phyloP scores from a whole-genome alignment of 441 rosid genomes.

The Syzygium syzygioides region DNA sequence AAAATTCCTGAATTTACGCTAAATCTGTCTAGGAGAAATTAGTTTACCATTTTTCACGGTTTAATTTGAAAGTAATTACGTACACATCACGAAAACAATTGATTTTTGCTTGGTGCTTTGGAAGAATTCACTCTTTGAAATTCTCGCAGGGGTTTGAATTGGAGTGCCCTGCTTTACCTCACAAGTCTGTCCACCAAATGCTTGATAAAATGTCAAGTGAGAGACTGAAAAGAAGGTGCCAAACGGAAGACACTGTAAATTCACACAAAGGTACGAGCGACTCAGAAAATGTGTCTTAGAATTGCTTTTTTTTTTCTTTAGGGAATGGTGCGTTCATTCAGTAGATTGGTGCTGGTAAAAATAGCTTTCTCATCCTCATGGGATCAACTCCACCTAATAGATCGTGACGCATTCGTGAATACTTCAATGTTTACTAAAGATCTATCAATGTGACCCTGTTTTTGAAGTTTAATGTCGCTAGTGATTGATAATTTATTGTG shows the following conservation, averaged over 20 bases:
- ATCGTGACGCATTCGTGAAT: accelerated
- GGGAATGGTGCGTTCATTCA: neutral
- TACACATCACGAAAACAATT: neutral
- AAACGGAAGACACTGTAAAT: accelerated
- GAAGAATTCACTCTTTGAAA: neutral
- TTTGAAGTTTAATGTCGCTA: neutral
- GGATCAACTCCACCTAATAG: neutral
- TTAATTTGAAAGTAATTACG: neutral
- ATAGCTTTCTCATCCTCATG: neutral
- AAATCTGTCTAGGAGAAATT: neutral
- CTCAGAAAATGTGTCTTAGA: neutral
- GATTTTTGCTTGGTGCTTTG: neutral
- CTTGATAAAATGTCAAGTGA: neutral
- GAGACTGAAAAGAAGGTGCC: neutral
- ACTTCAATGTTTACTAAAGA: neutral
- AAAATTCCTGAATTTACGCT: neutral
- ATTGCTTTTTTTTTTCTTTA: neutral
- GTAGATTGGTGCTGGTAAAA: neutral
- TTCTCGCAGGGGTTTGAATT: neutral
- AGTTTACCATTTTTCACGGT: neutral
- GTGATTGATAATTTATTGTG: neutral
- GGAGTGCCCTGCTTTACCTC: neutral
- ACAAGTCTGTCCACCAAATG: neutral
- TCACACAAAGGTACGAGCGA: neutral
- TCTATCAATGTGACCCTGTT: neutral